Evolutionary conservation across 1,284 basidiomycete species (phyloP).

Genomic region (Heliocybe sulcata): DNA sequence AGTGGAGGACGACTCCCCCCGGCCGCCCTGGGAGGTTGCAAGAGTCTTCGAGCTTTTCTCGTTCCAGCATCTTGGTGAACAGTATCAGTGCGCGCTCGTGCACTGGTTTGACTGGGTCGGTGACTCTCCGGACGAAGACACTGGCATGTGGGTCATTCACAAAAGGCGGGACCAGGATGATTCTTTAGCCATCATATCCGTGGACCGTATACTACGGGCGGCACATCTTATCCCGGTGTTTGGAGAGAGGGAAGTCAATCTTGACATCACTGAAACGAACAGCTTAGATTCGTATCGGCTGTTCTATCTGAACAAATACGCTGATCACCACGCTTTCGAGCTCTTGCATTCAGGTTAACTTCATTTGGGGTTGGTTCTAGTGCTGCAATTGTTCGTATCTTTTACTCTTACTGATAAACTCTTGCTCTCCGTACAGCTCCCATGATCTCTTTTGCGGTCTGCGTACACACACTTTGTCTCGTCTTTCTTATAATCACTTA

Average conservation of each 20-base stretch:
- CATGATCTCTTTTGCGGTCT: too few relatives aligned
- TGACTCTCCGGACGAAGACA: slow-evolving; percentile 7
- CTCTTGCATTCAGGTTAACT: slow-evolving; percentile 5
- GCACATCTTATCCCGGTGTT: slow-evolving; percentile 9
- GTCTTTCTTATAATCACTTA: too few relatives aligned
- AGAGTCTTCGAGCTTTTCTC: slow-evolving; percentile 11
- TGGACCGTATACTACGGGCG: slow-evolving; percentile 6
- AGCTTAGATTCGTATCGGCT: slow-evolving; percentile 5
- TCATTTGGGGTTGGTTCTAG: too few relatives aligned
- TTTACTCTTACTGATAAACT: too few relatives aligned
- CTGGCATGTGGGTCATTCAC: slow-evolving; percentile 14
- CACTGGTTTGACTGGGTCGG: slow-evolving; percentile 11
- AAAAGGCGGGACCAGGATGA: too few relatives aligned
- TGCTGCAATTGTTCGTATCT: too few relatives aligned
- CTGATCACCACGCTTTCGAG: slow-evolving; percentile 8
- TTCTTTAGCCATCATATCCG: not conserved
- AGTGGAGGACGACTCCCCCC: not conserved
- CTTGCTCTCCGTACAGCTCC: too few relatives aligned
- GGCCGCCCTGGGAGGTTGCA: slow-evolving; percentile 9
- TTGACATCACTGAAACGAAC: not conserved
- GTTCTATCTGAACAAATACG: slow-evolving; percentile 10
- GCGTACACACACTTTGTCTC: too few relatives aligned
- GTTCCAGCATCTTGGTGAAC: slow-evolving; percentile 1
- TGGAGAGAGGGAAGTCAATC: not conserved
- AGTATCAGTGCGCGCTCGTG: slow-evolving; percentile 11